Base-by-base conservation (phyloP, 1,284 basidiomycete genomes). In the Fomitopsis pinicola region DNA sequence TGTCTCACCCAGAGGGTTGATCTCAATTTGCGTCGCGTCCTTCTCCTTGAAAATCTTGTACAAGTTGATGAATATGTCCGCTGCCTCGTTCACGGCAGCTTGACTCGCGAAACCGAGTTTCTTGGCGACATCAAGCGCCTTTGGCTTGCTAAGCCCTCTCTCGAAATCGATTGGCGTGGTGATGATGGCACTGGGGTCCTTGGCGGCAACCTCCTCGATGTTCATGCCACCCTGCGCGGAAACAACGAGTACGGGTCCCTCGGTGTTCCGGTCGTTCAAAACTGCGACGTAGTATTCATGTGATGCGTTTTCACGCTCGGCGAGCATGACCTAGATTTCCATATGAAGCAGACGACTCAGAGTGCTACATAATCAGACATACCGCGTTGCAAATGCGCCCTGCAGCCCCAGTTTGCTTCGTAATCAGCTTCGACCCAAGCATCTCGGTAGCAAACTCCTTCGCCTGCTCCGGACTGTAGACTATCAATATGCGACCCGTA, bases 221-320 rank as follows among this genome's bases (percentile, higher is more conserved):
- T 95, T 97, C 94, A 97, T 97, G 61, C 94, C 94, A 63, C 94
- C 94, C 75, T 98, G 95, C 59, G 86, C 85, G 46, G 97, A 99
- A 26, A 92, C 92, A 63, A 99, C 95, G 60, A 99, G 84, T 30
- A 98, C 97, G 56, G 96, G 94, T 15, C 92, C 88, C 68, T 95
- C 91, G 15, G 90, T 82, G 38, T 85, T 86, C 69, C 97, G 94
- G 82, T 99, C 97, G 75, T 98, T 98, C 63, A 99, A 86, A 54
- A 99, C 86, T 36, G 97, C 97, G 59, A 97, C 92, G 74, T 99
- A 99, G 83, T 99, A 99, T 77, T 99, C 97, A 76, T 99, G 97
- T 57, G 88, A 85, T 53, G 97, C 94, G 62, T 94, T 87, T 66
- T 95, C 91, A 66, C 94, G 89, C 79, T 99, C 96, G 17, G 97